Evolutionary conservation across 768 basidiomycete species (phyloP), one percentile per base, ranked within the genome.

Genomic region (Russula earlei): DNA sequence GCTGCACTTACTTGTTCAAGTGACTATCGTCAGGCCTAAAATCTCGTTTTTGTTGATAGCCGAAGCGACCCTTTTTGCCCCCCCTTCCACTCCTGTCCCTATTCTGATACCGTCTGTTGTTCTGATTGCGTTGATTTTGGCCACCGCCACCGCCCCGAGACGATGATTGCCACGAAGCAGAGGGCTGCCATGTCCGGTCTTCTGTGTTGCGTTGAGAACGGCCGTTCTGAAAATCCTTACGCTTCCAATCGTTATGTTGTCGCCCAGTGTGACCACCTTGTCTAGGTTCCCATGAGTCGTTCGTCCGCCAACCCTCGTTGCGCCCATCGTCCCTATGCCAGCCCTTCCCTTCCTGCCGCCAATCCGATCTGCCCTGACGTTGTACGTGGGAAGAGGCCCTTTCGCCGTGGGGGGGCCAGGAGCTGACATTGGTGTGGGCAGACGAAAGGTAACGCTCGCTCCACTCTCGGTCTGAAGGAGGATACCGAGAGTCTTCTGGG

Each of bases 181-280:
- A 83, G 55, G 85, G 85, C 61, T 85, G 84, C 85, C 85, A 87
- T 55, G 80, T 71, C 48, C 85, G 78, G 49, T 84, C 80, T 65
- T 78, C 77, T 19, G 65, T 37, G 14, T 62, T 54, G 49, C 66
- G 62, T 29, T 66, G 62, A 43, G 65, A 50, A 12, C 62, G 58
- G 37, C 67, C 69, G 19, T 65, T 64, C 53, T 61, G 62, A 46
- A 52, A 7, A 22, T 60, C 57, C 41, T 37, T 51, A 38, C 49
- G 58, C 29, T 61, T 62, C 54, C 59, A 44, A 27, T 62, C 61
- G 40, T 45, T 56, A 19, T 58, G 49, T 15, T 60, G 64, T 8
- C 56, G 51, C 29, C 54, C 54, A 24, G 40, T 52, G 38, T 60
- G 62, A 14, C 56, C 51, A 27, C 47, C 47, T 24, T 58, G 57